Conservation (phyloP, 2,329 filamentous ascomycete genomes). For the Xylaria sp. region DNA sequence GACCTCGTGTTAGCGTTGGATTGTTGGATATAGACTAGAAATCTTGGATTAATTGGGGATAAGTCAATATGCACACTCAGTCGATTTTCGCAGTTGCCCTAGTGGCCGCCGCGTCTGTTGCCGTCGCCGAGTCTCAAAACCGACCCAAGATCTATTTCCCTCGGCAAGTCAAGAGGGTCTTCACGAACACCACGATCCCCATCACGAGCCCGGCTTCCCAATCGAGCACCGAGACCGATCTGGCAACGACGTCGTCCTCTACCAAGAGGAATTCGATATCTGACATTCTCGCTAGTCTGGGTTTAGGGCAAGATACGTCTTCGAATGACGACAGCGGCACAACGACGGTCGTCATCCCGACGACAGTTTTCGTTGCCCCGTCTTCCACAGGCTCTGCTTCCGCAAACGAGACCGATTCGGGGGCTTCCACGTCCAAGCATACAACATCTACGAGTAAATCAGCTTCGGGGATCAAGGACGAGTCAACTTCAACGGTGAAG, state of each 20-base stretch:
- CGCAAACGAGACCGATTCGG: conserved; percentile 14
- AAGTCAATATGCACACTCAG: conserved; percentile 46
- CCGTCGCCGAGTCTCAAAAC: conserved; percentile 50
- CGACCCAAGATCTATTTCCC: conserved; percentile 58
- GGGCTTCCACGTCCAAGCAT: background rate
- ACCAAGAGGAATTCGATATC: conserved; percentile 44
- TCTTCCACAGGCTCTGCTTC: conserved; percentile 21
- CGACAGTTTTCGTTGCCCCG: conserved; percentile 30
- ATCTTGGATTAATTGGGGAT: conserved; percentile 38
- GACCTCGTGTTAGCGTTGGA: conserved; percentile 24
- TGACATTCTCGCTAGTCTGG: conserved; percentile 44
- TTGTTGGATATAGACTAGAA: conserved; percentile 33
- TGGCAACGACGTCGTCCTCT: conserved; percentile 41
- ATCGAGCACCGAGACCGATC: conserved; percentile 36
- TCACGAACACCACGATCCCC: conserved; percentile 50
- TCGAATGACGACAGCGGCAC: conserved; percentile 24
- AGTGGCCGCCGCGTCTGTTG: conserved; percentile 53
- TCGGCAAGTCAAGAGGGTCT: conserved; percentile 55
- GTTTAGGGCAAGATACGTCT: conserved; percentile 28
- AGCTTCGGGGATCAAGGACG: conserved; percentile 31
- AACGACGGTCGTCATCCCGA: conserved; percentile 34
- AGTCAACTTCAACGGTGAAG: conserved; percentile 19
- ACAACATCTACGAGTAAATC: conserved; percentile 7
- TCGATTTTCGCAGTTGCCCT: conserved; percentile 52
- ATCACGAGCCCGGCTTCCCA: conserved; percentile 45